Conservation (phyloP, 306 rosid genomes). For the Hippophae gyantsensis region DNA sequence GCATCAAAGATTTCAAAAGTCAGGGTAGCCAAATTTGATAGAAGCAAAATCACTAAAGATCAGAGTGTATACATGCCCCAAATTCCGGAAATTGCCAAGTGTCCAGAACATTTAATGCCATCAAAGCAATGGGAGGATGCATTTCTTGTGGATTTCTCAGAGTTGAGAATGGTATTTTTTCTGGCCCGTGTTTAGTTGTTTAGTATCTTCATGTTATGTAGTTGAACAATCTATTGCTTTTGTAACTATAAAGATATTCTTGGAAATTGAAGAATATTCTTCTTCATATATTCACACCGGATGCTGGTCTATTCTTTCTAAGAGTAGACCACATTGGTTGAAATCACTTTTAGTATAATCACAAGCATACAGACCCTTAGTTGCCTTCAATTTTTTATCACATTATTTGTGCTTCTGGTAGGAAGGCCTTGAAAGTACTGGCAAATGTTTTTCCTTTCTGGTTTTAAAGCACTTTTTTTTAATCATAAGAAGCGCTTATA, state of each 20-base stretch:
- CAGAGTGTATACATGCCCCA: constrained; percentile 83
- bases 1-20: constrained; percentile 73
- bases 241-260: background rate
- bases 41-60: constrained; percentile 46
- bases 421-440: too few species aligned
- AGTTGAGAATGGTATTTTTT: constrained; percentile 50
- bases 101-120: constrained; percentile 75
- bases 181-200: background rate
- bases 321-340: background rate
- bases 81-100: constrained; percentile 70
- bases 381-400: too few species aligned
- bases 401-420: too few species aligned
- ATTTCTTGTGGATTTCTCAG: constrained; percentile 66
- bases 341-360: background rate
- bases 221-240: background rate
- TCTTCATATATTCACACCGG: background rate
- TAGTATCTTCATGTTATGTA: background rate
- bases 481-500: too few species aligned
- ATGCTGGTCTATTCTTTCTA: background rate
- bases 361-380: too few species aligned
- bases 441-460: too few species aligned
- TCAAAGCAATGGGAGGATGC: constrained; percentile 74
- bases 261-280: too few species aligned
- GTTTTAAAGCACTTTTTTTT: too few species aligned
- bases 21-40: constrained; percentile 72